These are phyloP conservation scores for Castanea sativa DNA, from an alignment of 306 rosid genomes.

Conservation along the genomic window DNA sequence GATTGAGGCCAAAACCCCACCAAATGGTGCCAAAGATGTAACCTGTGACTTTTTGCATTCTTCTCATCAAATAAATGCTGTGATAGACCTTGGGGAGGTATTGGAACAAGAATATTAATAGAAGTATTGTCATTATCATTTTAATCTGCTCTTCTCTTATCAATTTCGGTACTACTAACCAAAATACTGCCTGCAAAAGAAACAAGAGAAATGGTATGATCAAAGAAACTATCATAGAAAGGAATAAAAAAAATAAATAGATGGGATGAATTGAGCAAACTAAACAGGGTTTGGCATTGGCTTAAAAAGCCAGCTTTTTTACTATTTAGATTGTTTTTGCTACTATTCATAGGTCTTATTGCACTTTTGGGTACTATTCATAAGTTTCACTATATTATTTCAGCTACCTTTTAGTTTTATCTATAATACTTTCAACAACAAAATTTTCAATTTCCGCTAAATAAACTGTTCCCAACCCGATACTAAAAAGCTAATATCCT, in stretches of 20 bases:
- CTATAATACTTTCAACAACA: too few relatives aligned
- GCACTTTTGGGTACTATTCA: too few relatives aligned
- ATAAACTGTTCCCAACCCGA: too few relatives aligned
- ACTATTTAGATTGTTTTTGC: too few relatives aligned
- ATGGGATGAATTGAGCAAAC: neutral
- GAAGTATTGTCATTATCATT: conserved; percentile 84
- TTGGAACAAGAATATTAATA: conserved; percentile 82
- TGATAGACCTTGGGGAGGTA: conserved; percentile 97
- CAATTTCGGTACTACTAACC: conserved; percentile 82
- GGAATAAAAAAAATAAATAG: neutral
- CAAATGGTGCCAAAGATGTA: conserved; percentile 97
- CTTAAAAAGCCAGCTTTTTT: too few relatives aligned
- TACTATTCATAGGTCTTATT: too few relatives aligned
- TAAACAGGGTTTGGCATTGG: too few relatives aligned
- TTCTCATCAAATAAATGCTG: conserved; percentile 84
- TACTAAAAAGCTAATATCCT: neutral
- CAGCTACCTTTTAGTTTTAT: too few relatives aligned
- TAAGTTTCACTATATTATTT: too few relatives aligned
- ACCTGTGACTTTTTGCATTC: conserved; percentile 97
- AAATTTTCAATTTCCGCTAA: too few relatives aligned
- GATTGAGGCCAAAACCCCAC: conserved; percentile 99
- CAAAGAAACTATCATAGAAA: neutral
- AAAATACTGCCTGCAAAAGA: conserved; percentile 78
- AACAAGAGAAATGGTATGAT: neutral
- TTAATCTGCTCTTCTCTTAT: conserved; percentile 87